Percentiles rank a stretch among this genome's conserved stretches.
Conservation (phyloP, 2,329 filamentous ascomycete species). For the Aspergillus transmontanensis region DNA sequence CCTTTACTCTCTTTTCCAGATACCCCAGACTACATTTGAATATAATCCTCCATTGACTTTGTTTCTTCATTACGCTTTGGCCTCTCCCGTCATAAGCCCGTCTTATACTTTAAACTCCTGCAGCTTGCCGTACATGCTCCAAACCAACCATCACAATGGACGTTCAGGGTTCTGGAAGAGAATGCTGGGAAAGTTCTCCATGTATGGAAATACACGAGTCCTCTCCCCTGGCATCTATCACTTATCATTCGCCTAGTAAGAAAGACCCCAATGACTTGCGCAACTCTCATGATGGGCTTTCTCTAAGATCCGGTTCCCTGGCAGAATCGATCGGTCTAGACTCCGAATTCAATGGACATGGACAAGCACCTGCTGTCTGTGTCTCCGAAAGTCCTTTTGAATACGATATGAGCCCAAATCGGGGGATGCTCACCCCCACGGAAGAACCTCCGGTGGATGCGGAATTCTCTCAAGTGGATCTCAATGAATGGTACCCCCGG, state of each 20-base stretch:
- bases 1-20: not conserved
- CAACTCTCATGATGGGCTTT: not conserved
- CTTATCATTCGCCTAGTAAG: conserved; percentile 31
- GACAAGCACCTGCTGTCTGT: conserved; percentile 12
- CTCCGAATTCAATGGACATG: conserved; percentile 33
- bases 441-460: conserved; percentile 11
- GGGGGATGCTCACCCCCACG: conserved; percentile 14
- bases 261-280: not conserved
- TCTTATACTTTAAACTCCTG: not conserved
- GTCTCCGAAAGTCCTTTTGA: conserved; percentile 9
- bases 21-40: not conserved
- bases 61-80: not conserved
- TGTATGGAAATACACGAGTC: conserved; percentile 31
- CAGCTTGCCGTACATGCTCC: conserved; percentile 24
- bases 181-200: conserved; percentile 34
- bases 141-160: conserved; percentile 31
- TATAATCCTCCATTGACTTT: not conserved
- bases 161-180: conserved; percentile 33
- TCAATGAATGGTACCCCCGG: conserved; percentile 87
- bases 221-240: conserved; percentile 25
- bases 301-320: conserved; percentile 24
- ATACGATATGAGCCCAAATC: conserved; percentile 17
- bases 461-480: conserved; percentile 54
- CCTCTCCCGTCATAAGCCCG: too few species aligned
- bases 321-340: conserved; percentile 31